Percentiles rank a stretch among this genome's conserved stretches.
phyloP scores from a whole-genome alignment of 1,139 yeast genomes.

The Candida sp. region DNA sequence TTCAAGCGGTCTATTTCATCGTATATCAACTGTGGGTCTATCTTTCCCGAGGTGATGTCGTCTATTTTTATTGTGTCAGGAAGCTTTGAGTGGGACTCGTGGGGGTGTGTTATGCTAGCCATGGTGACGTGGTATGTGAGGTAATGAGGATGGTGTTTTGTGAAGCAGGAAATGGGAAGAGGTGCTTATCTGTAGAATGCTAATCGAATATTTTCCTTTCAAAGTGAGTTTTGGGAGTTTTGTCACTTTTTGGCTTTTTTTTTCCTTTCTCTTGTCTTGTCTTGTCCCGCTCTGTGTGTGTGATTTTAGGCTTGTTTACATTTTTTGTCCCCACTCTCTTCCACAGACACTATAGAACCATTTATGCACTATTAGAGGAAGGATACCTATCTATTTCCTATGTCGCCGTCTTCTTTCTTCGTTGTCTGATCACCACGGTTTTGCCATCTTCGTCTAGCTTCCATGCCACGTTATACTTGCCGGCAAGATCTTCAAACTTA shows the following conservation, averaged over 20 bases:
- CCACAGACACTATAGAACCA: no score
- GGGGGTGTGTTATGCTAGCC: background rate
- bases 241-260: no score
- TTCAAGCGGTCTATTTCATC: conserved; percentile 46
- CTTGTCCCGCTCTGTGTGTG: no score
- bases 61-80: conserved; percentile 49
- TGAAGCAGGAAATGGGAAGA: background rate
- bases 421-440: conserved; percentile 26
- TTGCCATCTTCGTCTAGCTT: conserved; percentile 20
- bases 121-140: background rate
- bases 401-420: conserved; percentile 11
- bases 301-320: no score
- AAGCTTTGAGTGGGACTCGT: conserved; percentile 19
- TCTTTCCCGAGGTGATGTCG: conserved; percentile 48
- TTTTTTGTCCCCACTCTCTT: no score
- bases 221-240: no score
- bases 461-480: conserved; percentile 31
- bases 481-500: conserved; percentile 20
- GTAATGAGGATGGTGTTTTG: no score
- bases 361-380: no score
- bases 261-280: no score
- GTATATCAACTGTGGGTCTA: conserved; percentile 41
- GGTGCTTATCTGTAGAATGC: background rate
- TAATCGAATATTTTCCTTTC: no score
- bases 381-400: background rate